These are phyloP conservation scores for Leishmania martiniquensis DNA, from an alignment of 208 protist species.

Conservation along the genomic window DNA sequence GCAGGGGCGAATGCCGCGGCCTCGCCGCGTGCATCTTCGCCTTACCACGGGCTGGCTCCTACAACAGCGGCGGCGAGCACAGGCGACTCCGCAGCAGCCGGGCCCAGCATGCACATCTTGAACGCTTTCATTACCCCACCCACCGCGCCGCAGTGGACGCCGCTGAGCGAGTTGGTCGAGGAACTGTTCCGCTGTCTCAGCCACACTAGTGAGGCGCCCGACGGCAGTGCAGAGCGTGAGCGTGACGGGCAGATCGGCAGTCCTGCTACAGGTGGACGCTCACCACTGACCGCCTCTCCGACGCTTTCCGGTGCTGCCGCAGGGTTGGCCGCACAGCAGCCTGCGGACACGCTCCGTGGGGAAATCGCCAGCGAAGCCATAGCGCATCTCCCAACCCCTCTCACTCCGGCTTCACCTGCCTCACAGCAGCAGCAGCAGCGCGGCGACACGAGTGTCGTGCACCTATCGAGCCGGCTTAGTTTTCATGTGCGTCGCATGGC, in stretches of 20 bases:
- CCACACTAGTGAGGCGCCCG: slow-evolving; percentile 13
- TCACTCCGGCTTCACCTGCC: neutral
- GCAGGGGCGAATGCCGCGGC: neutral
- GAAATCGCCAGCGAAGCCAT: neutral
- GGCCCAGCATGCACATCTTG: slow-evolving; percentile 20
- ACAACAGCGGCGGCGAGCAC: slow-evolving; percentile 2
- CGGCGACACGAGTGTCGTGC: slow-evolving; percentile 34
- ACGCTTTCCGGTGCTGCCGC: neutral
- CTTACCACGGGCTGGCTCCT: neutral
- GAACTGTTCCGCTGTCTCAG: slow-evolving; percentile 51
- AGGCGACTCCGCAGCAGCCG: neutral
- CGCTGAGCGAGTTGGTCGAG: slow-evolving; percentile 64
- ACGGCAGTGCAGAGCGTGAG: slow-evolving; percentile 1
- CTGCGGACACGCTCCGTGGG: neutral
- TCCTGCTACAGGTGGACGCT: neutral
- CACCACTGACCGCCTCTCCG: slow-evolving; percentile 14
- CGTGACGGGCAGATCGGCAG: neutral
- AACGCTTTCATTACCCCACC: slow-evolving; percentile 81
- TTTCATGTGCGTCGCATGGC: slow-evolving; percentile 70
- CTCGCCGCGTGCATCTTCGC: neutral
- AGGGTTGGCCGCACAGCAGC: neutral
- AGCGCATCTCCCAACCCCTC: neutral
- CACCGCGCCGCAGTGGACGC: slow-evolving; percentile 55
- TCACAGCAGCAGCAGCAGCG: slow-evolving; percentile 16
- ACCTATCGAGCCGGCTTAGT: slow-evolving; percentile 54